phyloP scores from a whole-genome alignment of 768 basidiomycete genomes.

The Lactifluus piperatus region DNA sequence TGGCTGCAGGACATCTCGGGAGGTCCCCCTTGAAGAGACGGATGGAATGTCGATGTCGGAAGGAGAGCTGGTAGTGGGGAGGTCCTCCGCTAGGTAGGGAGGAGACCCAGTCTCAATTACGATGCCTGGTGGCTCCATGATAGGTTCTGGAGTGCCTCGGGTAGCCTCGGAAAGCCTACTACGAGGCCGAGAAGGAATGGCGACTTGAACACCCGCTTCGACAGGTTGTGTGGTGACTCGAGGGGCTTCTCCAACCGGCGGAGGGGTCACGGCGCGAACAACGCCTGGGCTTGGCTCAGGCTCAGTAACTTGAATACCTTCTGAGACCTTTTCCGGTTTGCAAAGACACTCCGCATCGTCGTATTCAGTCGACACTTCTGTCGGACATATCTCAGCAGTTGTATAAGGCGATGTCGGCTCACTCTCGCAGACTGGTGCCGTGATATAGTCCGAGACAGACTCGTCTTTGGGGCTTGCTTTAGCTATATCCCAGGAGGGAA shows the following conservation, averaged over 20 bases:
- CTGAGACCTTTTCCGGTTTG: constrained; percentile 7
- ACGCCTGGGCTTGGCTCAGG: constrained; percentile 28
- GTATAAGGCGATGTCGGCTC: constrained; percentile 39
- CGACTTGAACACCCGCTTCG: background rate
- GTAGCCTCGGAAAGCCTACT: background rate
- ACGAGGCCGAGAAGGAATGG: background rate
- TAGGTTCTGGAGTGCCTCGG: background rate
- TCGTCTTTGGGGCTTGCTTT: constrained; percentile 15
- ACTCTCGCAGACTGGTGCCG: constrained; percentile 34
- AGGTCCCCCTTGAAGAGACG: background rate
- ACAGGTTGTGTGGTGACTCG: background rate
- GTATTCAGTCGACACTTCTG: constrained; percentile 38
- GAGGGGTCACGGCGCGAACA: constrained; percentile 18
- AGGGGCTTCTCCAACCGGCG: background rate
- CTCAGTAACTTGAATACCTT: constrained; percentile 3
- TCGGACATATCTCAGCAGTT: constrained; percentile 41
- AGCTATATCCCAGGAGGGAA: constrained; percentile 7
- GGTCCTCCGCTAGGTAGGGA: background rate
- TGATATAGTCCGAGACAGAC: constrained; percentile 38
- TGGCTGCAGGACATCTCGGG: background rate
- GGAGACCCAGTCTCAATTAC: background rate
- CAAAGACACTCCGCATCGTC: constrained; percentile 38
- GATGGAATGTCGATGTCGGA: constrained; percentile 5
- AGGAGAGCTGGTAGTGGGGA: background rate
- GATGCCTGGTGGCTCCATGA: background rate